Evolutionary conservation across 2,329 filamentous ascomycete genomes (phyloP), one percentile per base, ranked within the genome.

Genomic region (Bipolaris zeicola): DNA sequence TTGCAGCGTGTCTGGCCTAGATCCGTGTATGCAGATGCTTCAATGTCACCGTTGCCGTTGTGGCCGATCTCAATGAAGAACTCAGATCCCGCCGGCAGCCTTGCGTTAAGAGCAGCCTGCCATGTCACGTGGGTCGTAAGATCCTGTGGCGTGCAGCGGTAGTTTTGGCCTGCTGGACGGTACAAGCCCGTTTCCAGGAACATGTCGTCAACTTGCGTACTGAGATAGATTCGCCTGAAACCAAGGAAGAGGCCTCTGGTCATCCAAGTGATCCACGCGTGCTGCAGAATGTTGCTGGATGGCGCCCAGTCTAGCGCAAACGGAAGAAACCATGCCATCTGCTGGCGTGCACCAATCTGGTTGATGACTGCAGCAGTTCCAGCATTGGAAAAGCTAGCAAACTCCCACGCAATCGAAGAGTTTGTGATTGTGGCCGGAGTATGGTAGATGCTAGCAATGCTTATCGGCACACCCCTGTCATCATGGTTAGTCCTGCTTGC

Each of bases 151-250:
- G 67, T 70, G 52, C 83, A 76, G 18, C 83, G 81, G 75, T 83
- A 88, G 5, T 74, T 77, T 0, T 71, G 76, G 5, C 78, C 79
- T n/a, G 63, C 61, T 1, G 84, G 83, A n/a, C 61, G 42, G 55
- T 78, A 79, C 24, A 79, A 56, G 3, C 67, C 67, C 2, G 76
- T 78, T 68, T 78, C 75, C 18, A 88, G 76, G 63, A 87, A 84
- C 77, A 88, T 84, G 62, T 88, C 86, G 63, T 88, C 86, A 31
- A 88, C 81, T 65, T 87, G 84, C 11, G 83, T 81, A 72, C 76
- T 82, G 34, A 86, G 71, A 58, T 85, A 81, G 36, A 82, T 77
- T 59, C 84, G 80, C 50, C 83, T 80, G 67, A 83, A 81, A n/a
- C 84, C 84, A 8, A 82, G 76, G 59, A 84, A 83, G 7, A 87